Conservation (phyloP, 257 asterid genomes). For the Solanum virginianum region DNA sequence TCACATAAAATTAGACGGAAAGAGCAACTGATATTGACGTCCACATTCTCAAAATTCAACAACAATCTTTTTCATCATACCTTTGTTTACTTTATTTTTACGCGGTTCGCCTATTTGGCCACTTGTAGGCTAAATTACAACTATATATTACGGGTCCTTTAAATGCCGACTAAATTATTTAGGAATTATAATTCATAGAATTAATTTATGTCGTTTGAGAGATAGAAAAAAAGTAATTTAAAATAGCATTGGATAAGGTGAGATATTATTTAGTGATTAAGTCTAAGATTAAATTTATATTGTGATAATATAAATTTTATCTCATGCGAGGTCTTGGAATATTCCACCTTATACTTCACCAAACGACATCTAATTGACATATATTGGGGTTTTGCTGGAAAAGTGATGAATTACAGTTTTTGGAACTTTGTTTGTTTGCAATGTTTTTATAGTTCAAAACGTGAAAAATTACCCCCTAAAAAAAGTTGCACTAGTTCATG, state of each 20-base stretch:
- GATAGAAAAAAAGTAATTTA: background rate
- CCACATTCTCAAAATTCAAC: background rate
- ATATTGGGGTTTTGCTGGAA: background rate
- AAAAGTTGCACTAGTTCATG: background rate
- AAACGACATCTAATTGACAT: background rate
- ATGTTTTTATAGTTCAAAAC: background rate
- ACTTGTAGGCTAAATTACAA: background rate
- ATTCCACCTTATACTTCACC: background rate
- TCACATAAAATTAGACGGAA: too few species aligned
- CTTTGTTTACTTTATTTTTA: background rate
- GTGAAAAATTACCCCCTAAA: background rate
- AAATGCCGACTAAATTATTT: background rate
- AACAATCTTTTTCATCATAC: background rate
- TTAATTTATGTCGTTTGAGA: background rate
- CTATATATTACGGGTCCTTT: background rate
- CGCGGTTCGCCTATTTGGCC: background rate
- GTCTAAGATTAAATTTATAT: background rate
- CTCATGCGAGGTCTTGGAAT: background rate
- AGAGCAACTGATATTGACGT: background rate
- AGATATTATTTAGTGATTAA: background rate
- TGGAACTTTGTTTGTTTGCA: background rate
- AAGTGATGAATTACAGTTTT: background rate
- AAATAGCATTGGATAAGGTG: fast-evolving
- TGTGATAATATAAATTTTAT: background rate
- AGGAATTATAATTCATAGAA: background rate